Evolutionary conservation across 2,329 filamentous ascomycete species (phyloP).

Genomic region (Pyricularia pennisetigena): DNA sequence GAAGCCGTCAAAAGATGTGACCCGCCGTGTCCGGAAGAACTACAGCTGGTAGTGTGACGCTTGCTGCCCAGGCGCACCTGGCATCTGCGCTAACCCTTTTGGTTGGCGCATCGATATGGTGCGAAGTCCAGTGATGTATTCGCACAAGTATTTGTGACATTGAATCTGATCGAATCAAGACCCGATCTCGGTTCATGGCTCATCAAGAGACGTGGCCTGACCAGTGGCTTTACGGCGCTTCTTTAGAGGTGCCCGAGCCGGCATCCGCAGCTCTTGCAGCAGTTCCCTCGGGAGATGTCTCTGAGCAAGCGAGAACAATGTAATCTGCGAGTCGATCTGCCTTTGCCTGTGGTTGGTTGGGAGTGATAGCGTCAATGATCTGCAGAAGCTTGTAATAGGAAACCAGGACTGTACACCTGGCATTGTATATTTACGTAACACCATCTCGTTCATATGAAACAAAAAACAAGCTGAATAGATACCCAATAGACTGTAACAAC

Average conservation of each 20-base stretch:
- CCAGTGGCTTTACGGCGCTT: slow-evolving; percentile 23
- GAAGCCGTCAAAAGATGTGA: slow-evolving; percentile 67
- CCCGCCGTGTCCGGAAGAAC: slow-evolving; percentile 66
- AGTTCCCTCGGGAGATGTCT: slow-evolving; percentile 74
- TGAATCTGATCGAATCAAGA: neutral
- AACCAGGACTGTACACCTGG: slow-evolving; percentile 5
- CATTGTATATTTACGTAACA: neutral
- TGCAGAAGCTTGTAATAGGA: slow-evolving; percentile 16
- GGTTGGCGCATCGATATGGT: neutral
- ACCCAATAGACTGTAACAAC: slow-evolving; percentile 8
- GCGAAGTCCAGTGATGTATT: neutral
- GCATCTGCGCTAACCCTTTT: neutral
- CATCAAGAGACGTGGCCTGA: slow-evolving; percentile 28
- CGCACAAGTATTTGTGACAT: neutral
- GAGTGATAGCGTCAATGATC: slow-evolving; percentile 15
- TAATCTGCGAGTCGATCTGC: slow-evolving; percentile 60
- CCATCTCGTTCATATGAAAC: neutral
- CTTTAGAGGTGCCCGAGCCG: slow-evolving; percentile 41
- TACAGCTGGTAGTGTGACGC: slow-evolving; percentile 53
- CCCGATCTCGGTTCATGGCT: slow-evolving; percentile 20
- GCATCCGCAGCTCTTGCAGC: slow-evolving; percentile 71
- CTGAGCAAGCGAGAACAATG: slow-evolving; percentile 77
- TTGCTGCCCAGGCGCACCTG: neutral
- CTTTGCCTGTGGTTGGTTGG: slow-evolving; percentile 52
- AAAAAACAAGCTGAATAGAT: slow-evolving; percentile 10